Evolutionary conservation across 2,329 filamentous ascomycete genomes (phyloP), one percentile per base, ranked within the genome.

Genomic region (Arthrocladium fulminans): DNA sequence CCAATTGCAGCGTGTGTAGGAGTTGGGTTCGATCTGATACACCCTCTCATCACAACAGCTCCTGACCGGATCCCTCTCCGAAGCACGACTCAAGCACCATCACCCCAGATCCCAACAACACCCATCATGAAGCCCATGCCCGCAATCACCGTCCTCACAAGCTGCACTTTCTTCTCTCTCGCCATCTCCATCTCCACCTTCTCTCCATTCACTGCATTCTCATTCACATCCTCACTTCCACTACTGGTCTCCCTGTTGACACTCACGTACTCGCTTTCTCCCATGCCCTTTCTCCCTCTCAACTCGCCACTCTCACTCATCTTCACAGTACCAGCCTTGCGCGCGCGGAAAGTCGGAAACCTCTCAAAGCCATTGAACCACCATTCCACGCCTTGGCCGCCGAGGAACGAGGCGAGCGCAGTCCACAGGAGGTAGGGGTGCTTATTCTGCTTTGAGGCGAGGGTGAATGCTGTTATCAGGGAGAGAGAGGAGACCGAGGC

Each of bases 401-500:
- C 62, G 23, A 69, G 52, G 12, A 72, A 68, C 1, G 71, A 63
- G 49, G 88, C 75, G 22, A 88, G 68, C 2, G 82, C 81, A 12
- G 87, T 88, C 80, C 92, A 96, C 51, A 96, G 68, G 22, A 96
- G 80, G 64, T 95, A 97, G 0, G 90, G 90, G 64, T 97, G 90
- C 63, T 84, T 81, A 57, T 79, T 75, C 48, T 81, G 77, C 22
- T 79, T 75, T 0, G 88, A 85, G 2, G 88, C 90, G 56, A 94
- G 72, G 38, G 76, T 65, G 67, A 84, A 96, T 54, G 88, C 86
- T 56, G 90, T 76, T 57, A 87, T 71, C 60, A 96, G 81, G 24
- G 86, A 80, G 45, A 78, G 71, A 47, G 80, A 77, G 45, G 87
- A 81, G 57, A 94, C 67, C 56, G 79, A 73, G 43, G 84, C 79